A percentile compares a stretch with the other conserved stretches of the same genome.
Evolutionary conservation across 148 eudicot species (phyloP).

Genomic region (Selenicereus undatus): DNA sequence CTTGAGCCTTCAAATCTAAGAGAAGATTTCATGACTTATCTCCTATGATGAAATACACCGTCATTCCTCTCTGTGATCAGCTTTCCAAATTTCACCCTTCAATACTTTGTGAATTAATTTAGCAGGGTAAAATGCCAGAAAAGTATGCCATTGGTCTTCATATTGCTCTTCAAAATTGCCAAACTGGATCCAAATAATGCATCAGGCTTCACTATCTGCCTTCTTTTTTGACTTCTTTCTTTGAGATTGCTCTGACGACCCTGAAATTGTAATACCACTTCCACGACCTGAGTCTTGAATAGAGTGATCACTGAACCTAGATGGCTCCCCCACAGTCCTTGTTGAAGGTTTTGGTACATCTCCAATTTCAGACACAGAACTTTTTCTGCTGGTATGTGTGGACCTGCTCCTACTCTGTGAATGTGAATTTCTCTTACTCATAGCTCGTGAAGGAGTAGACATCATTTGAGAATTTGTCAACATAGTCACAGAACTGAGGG

Average conservation of each 20-base stretch:
- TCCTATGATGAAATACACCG: neutral
- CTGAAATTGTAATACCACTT: conserved; percentile 49
- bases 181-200: neutral
- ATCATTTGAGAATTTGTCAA: conserved; percentile 31
- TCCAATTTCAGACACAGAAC: conserved; percentile 34
- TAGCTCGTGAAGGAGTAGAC: conserved; percentile 42
- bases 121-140: neutral
- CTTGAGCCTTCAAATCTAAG: neutral
- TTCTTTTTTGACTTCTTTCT: conserved; percentile 52
- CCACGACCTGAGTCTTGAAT: conserved; percentile 44
- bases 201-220: conserved; percentile 21
- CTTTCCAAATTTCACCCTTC: neutral
- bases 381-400: conserved; percentile 36
- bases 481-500: conserved; percentile 37
- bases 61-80: neutral
- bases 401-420: conserved; percentile 32
- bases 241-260: conserved; percentile 44
- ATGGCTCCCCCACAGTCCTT: conserved; percentile 31
- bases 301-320: conserved; percentile 33
- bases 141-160: neutral
- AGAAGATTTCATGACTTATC: neutral
- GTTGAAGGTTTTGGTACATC: conserved; percentile 34
- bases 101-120: neutral
- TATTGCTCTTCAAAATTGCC: neutral
- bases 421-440: conserved; percentile 25